These are phyloP conservation scores for Suhomyces canberraensis DNA, from an alignment of 805 yeast genomes.

Conservation along the genomic window DNA sequence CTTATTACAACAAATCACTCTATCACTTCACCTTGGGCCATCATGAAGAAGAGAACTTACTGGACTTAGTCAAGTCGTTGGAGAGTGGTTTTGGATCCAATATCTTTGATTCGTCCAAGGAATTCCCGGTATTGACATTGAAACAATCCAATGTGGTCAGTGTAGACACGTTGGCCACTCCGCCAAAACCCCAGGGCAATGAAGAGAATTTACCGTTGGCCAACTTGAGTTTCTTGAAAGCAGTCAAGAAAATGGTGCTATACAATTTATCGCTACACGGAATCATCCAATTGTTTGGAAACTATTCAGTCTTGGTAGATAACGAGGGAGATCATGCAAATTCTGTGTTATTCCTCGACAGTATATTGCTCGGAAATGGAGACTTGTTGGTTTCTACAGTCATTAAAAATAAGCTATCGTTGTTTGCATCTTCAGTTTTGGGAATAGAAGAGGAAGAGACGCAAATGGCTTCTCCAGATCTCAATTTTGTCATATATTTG, in stretches of 20 bases:
- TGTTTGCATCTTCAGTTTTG: slow-evolving; percentile 26
- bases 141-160: slow-evolving; percentile 20
- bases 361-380: slow-evolving; percentile 36
- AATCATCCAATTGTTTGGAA: slow-evolving; percentile 34
- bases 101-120: slow-evolving; percentile 14
- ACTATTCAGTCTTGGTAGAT: slow-evolving; percentile 22
- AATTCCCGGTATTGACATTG: slow-evolving; percentile 23
- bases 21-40: slow-evolving; percentile 35
- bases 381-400: slow-evolving; percentile 34
- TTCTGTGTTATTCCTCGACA: slow-evolving; percentile 31
- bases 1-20: slow-evolving; percentile 40
- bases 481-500: slow-evolving; percentile 36
- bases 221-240: slow-evolving; percentile 35
- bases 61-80: slow-evolving; percentile 5
- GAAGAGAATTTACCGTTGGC: slow-evolving; percentile 32
- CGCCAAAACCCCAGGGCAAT: slow-evolving; percentile 19
- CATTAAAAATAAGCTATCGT: slow-evolving; percentile 19
- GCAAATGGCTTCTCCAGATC: slow-evolving; percentile 5
- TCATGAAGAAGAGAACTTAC: slow-evolving; percentile 1
- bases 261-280: slow-evolving; percentile 29
- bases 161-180: slow-evolving; percentile 27
- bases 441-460: slow-evolving; percentile 2
- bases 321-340: slow-evolving; percentile 8
- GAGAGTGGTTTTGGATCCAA: background rate
- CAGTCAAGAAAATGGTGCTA: slow-evolving; percentile 36